Conservation (phyloP, 2,329 filamentous ascomycete genomes). For the Alternaria sp. region DNA sequence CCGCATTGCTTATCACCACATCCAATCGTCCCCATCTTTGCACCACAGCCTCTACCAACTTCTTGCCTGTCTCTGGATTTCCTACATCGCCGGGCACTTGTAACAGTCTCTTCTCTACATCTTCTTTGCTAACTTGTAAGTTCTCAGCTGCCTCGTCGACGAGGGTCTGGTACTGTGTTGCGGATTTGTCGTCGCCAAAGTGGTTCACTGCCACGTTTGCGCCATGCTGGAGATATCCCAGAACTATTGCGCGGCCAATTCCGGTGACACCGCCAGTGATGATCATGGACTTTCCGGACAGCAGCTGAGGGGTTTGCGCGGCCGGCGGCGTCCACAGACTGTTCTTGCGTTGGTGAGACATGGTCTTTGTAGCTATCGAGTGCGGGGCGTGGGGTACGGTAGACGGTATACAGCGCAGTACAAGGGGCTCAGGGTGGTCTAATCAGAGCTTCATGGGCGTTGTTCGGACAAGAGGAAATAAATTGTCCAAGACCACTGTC, state of each 20-base stretch:
- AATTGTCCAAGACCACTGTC: not conserved
- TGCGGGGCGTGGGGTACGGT: slow-evolving; percentile 10
- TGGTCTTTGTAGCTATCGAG: slow-evolving; percentile 3
- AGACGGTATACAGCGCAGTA: slow-evolving; percentile 4
- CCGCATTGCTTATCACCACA: slow-evolving; percentile 88
- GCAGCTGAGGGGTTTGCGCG: slow-evolving; percentile 56
- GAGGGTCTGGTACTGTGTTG: slow-evolving; percentile 60
- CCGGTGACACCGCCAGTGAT: slow-evolving; percentile 89
- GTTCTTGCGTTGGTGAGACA: slow-evolving; percentile 21
- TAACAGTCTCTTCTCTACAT: slow-evolving; percentile 60
- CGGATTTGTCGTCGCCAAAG: slow-evolving; percentile 65
- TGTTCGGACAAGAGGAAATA: not conserved
- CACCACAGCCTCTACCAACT: slow-evolving; percentile 73
- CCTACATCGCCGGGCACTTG: slow-evolving; percentile 81
- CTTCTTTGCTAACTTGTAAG: slow-evolving; percentile 30
- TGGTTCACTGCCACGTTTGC: slow-evolving; percentile 84
- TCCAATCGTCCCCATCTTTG: slow-evolving; percentile 63
- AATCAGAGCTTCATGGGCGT: not conserved
- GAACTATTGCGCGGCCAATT: slow-evolving; percentile 84
- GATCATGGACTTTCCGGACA: slow-evolving; percentile 79
- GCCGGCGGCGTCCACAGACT: slow-evolving; percentile 19
- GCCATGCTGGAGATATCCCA: slow-evolving; percentile 81
- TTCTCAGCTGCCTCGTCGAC: slow-evolving; percentile 46
- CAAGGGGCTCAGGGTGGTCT: not conserved
- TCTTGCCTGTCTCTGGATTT: slow-evolving; percentile 73